Evolutionary conservation across 768 basidiomycete species (phyloP).

Genomic region (Auricularia sp.): DNA sequence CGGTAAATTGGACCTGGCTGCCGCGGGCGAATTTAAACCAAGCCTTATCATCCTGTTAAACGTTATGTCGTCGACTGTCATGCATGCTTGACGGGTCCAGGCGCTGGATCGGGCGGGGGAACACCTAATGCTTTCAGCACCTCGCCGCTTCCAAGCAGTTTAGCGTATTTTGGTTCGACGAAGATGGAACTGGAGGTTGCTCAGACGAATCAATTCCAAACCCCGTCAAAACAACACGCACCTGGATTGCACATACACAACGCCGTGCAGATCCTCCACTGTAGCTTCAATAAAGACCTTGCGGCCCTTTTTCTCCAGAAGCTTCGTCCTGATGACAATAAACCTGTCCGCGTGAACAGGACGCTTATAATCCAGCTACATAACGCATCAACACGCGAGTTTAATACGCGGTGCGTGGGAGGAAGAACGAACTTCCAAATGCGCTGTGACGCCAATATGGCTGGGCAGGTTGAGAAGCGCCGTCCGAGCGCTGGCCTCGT

Average conservation of each 20-base stretch:
- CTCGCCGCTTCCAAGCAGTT: conserved; percentile 51
- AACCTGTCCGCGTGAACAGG: conserved; percentile 93
- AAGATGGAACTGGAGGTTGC: conserved; percentile 52
- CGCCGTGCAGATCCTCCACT: conserved; percentile 77
- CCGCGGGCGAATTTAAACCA: too few relatives aligned
- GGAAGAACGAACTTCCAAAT: conserved; percentile 29
- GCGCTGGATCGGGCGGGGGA: conserved; percentile 20
- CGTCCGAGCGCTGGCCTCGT: conserved; percentile 72
- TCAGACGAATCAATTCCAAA: background rate
- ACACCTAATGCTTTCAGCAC: conserved; percentile 61
- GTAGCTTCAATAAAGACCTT: conserved; percentile 62
- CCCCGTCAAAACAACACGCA: conserved; percentile 27
- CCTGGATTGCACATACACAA: conserved; percentile 72
- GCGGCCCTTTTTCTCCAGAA: conserved; percentile 63
- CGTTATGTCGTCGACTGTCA: background rate
- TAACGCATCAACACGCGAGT: too few relatives aligned
- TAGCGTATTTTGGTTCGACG: conserved; percentile 83
- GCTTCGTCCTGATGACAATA: conserved; percentile 63
- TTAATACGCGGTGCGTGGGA: too few relatives aligned
- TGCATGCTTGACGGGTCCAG: background rate
- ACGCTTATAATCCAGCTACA: conserved; percentile 63
- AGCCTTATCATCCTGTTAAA: too few relatives aligned
- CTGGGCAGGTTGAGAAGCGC: conserved; percentile 80
- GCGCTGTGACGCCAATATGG: conserved; percentile 88
- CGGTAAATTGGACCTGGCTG: too few relatives aligned